These are phyloP conservation scores for Penicillium coprophilum DNA, from an alignment of 495 filamentous ascomycete genomes.

Conservation along the genomic window DNA sequence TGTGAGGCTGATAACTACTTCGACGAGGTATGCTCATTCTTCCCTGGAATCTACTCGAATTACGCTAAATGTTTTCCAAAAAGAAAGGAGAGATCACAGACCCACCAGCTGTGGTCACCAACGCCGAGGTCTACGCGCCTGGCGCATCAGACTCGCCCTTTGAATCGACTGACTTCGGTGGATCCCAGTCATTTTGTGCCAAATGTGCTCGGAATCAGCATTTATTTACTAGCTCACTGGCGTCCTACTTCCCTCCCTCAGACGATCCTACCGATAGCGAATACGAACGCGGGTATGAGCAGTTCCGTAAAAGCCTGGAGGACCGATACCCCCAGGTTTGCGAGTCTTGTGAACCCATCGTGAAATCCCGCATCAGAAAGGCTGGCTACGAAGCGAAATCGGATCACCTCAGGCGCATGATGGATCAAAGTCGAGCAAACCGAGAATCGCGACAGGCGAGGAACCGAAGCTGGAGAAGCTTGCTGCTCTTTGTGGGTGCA, in stretches of 20 bases:
- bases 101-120: conserved; percentile 63
- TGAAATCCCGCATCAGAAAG: conserved; percentile 60
- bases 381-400: conserved; percentile 77
- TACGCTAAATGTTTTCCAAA: conserved; percentile 1
- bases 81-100: conserved; percentile 85
- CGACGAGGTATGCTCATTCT: conserved; percentile 54
- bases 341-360: conserved; percentile 67
- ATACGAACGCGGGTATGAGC: conserved; percentile 56
- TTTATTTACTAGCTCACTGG: conserved; percentile 63
- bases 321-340: conserved; percentile 82
- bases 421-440: conserved; percentile 59
- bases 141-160: conserved; percentile 32
- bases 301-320: conserved; percentile 65
- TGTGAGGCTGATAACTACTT: conserved; percentile 84
- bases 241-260: conserved; percentile 67
- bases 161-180: conserved; percentile 36
- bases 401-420: conserved; percentile 69
- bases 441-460: conserved; percentile 40
- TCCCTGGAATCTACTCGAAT: not conserved
- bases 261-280: conserved; percentile 62
- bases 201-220: conserved; percentile 82
- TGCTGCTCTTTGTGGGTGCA: conserved; percentile 46
- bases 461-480: conserved; percentile 52
- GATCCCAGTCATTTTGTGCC: conserved; percentile 66
- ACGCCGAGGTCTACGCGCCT: conserved; percentile 25